Base-by-base conservation (phyloP, 1,284 basidiomycete species). In the Naganishia cerealis region DNA sequence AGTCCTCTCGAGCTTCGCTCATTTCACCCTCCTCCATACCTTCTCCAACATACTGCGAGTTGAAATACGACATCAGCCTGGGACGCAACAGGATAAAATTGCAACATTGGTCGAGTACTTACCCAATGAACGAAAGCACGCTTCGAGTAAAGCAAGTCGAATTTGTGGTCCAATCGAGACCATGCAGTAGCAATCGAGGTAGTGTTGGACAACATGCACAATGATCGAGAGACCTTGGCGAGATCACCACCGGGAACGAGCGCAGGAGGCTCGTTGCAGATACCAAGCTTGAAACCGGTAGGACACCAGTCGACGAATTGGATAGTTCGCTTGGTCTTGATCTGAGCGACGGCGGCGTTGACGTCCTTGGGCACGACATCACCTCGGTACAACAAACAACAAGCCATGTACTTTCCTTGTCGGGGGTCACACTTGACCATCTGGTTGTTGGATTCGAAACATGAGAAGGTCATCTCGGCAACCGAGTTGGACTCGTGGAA, bases 1-100 rank as follows among this genome's bases (percentile, higher is more conserved):
- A 87, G 81, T 97, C 94, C 83, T 97, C 94, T 74, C 94, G 90
- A 36, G 94, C 94, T 84, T 97, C 94, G 57, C 91, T 93, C 84
- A 97, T 95, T 83, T 98, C 94, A 79, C 94, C 94, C 84, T 97
- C 94, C 82, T 97, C 94, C 94, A 97, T 98, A 83, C 94, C 94
- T 82, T 96, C 94, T 74, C 94, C 94, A 72, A 93, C 91, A 75
- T 94, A 95, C 91, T 78, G 65, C 43, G 46, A 70, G 73, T 73
- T 67, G 21, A 69, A 70, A 33, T 33, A 33, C 12, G 16, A 29
- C 15, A 43, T 39, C 12, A 65, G 40, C 16, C 10, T 36, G 43
- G 21, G 36, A 36, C 48, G 3, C 18, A 8, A 15, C 16, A 16
- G 13, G 1, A 7, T 1, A 36, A 13, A 13, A 5, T n/a, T 33